These are phyloP conservation scores for Penium margaritaceum DNA, from an alignment of 139 green algal genomes.

Conservation along the genomic window DNA sequence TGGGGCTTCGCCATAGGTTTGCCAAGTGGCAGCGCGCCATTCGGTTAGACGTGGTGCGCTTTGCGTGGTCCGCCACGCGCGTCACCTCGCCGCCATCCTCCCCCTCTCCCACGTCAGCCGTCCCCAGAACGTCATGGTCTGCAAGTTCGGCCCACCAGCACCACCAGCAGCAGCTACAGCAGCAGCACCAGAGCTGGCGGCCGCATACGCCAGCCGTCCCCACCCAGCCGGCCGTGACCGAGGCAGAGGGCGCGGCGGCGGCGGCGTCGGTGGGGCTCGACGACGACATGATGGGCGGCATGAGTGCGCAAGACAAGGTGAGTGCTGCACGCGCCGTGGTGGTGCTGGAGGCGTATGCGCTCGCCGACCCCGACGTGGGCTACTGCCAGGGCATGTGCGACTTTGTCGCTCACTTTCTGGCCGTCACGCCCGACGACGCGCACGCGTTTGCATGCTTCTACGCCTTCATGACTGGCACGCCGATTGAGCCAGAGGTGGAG, in stretches of 20 bases:
- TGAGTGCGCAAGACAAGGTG: not conserved
- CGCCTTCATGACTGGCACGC: slow-evolving; percentile 9
- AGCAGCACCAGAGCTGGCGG: too few relatives aligned
- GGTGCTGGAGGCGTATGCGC: slow-evolving; percentile 66
- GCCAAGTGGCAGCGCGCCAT: too few relatives aligned
- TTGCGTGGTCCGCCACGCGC: too few relatives aligned
- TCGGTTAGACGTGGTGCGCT: too few relatives aligned
- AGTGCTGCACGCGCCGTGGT: slow-evolving; percentile 9
- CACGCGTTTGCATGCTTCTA: slow-evolving; percentile 22
- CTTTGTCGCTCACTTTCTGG: slow-evolving; percentile 62
- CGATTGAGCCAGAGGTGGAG: too few relatives aligned
- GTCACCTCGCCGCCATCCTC: too few relatives aligned
- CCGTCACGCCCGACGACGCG: slow-evolving; percentile 67
- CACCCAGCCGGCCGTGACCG: not conserved
- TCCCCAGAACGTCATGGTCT: too few relatives aligned
- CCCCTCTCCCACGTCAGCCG: too few relatives aligned
- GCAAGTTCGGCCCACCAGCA: too few relatives aligned
- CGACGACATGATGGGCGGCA: not conserved
- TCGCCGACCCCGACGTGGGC: slow-evolving; percentile 63
- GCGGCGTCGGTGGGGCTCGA: not conserved
- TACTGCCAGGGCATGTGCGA: slow-evolving; percentile 86
- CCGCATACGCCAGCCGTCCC: too few relatives aligned
- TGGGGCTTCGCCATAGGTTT: too few relatives aligned
- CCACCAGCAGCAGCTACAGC: too few relatives aligned
- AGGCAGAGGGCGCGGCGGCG: not conserved